These are phyloP conservation scores for Penstemon davidsonii DNA, from an alignment of 257 asterid genomes.

Conservation along the genomic window DNA sequence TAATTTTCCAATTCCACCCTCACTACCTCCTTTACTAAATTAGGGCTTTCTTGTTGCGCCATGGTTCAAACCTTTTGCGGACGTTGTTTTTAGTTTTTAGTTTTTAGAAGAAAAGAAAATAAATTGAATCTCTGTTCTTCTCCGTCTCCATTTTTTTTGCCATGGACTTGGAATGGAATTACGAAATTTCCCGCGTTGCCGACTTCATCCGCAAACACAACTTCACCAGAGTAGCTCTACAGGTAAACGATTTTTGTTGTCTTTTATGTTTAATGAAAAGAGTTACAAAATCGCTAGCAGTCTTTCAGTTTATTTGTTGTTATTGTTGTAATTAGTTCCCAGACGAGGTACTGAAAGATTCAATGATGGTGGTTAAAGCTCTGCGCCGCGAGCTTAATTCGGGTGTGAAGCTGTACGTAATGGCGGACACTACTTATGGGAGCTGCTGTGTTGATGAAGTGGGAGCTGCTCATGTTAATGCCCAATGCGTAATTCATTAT, in stretches of 20 bases:
- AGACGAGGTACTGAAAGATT: slow-evolving; percentile 72
- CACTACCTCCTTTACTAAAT: no score
- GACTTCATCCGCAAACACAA: slow-evolving; percentile 52
- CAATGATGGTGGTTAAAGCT: slow-evolving; percentile 56
- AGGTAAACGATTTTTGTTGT: slow-evolving; percentile 38
- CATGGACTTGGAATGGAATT: slow-evolving; percentile 67
- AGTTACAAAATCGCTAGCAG: neutral
- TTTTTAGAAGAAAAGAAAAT: no score
- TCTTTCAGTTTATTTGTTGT: slow-evolving; percentile 11
- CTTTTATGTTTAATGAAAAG: neutral
- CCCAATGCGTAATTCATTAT: slow-evolving; percentile 70
- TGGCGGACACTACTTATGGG: slow-evolving; percentile 95
- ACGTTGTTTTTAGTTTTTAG: no score
- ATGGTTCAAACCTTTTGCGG: no score
- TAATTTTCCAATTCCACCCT: no score
- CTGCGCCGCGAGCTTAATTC: slow-evolving; percentile 47
- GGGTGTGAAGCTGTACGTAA: slow-evolving; percentile 65
- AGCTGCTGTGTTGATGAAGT: slow-evolving; percentile 97
- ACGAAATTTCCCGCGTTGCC: slow-evolving; percentile 67
- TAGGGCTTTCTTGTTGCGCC: no score
- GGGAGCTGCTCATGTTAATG: slow-evolving; percentile 88
- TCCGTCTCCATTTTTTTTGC: neutral
- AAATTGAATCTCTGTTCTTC: neutral
- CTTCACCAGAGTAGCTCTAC: slow-evolving; percentile 71
- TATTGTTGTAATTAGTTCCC: slow-evolving; percentile 57